Base-by-base conservation (phyloP, 2,329 filamentous ascomycete genomes). In the Tolypocladium nubicola region DNA sequence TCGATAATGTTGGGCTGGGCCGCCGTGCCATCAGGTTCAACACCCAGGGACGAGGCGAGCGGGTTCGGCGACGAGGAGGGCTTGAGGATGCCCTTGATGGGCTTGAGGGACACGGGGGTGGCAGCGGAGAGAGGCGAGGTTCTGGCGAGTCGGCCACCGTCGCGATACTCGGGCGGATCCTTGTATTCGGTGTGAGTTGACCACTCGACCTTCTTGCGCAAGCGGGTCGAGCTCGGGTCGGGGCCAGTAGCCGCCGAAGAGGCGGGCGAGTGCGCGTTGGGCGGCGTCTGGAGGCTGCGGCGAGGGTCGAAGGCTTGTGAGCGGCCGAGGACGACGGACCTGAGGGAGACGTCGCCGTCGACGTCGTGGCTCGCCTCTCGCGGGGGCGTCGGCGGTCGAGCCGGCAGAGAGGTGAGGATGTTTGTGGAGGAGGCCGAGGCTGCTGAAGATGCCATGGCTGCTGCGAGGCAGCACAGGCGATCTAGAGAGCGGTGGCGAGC, bases 71-170 rank as follows among this genome's bases (percentile, higher is more conserved):
- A 78, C 56, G 78, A 71, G 2, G 79, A 81, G 26, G 84, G 79
- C 70, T 99, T 99, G 59, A 99, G 79, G 56, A 99, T 99, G 4
- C 81, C 79, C 65, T 83, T 84, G 61, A 79, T 70, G 9, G 81
- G 81, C 60, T 73, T 79, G 8, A 73, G 66, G 59, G 72, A 61
- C 58, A 69, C 58, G 57, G 75, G 68, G 58, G 76, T 68, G 61
- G 75, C 64, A 58, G 69, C 64, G 58, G 78, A 69, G 57, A 74
- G 59, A 39, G 77, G 72, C 47, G 77, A 73, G 38, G 74, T 67
- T 58, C 71, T 71, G 61, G 67, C 63, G 43, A 66, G 62, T 33
- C 69, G 73, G 58, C 69, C 69, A 19, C 70, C 69, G 58, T 76
- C 70, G 11, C 64, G 59, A 59, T 78, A 80, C 11, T 75, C 68